Evolutionary conservation across 2,329 filamentous ascomycete genomes (phyloP), one percentile per base, ranked within the genome.

Genomic region (Lasiodiplodia hormozganensis): DNA sequence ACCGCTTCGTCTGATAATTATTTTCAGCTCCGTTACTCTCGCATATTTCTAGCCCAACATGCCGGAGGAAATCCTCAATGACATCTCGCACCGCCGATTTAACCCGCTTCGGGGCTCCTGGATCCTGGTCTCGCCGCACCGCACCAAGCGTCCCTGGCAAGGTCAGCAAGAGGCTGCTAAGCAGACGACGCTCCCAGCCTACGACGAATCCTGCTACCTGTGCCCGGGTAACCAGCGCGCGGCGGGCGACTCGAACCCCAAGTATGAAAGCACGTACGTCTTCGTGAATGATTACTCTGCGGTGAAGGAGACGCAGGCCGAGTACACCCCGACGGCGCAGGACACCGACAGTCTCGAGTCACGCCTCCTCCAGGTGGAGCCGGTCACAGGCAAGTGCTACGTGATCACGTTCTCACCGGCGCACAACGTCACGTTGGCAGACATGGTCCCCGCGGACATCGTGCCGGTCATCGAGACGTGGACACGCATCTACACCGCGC

Each of bases 241-340:
- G 3, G 89, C 93, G 74, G 96, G 96, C 67, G 93, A 96, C 75
- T 79, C 81, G 70, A 99, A 99, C 75, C 95, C 96, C 1, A 85
- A 92, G 66, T 99, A 98, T 77, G 86, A 92, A 65, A 88, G 88
- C 75, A 97, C 94, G 0, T 98, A 96, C 78, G 91, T 95, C 49
- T 99, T 99, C 76, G 92, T 98, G 73, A 99, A 99, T 76, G 96
- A 99, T 79, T 99, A 96, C 81, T 96, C 93, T 75, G 96, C 96
- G 2, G 95, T 99, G 62, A 97, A 97, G 82, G 94, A 97, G 81
- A 86, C 92, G 71, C 96, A 99, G 80, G 89, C 90, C 36, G 89
- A 92, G 58, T 99, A 98, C 80, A 80, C 83, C 23, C 82, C 82
- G 16, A 79, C 83, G 25, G 78, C 81, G n/a, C 78, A 84, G 68